phyloP scores from a whole-genome alignment of 805 yeast genomes.

The Ogataea kodamae region DNA sequence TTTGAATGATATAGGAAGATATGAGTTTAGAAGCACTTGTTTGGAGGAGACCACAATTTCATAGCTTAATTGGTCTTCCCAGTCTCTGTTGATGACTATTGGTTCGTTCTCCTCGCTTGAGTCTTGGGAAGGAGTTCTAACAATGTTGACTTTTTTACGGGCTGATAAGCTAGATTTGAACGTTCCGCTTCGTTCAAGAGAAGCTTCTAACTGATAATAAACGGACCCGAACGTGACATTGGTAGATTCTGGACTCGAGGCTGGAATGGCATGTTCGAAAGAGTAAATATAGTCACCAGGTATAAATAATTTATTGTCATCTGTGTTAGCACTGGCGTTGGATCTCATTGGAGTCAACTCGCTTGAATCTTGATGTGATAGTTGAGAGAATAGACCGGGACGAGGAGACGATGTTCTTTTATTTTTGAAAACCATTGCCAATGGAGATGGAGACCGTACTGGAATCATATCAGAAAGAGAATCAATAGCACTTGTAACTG shows the following conservation, averaged over 20 bases:
- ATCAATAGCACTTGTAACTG: constrained; percentile 27
- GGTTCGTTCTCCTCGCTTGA: constrained; percentile 91
- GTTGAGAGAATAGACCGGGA: constrained; percentile 13
- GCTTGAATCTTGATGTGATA: constrained; percentile 15
- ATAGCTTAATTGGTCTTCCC: constrained; percentile 91
- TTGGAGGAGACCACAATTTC: constrained; percentile 91
- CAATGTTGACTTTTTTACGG: constrained; percentile 56
- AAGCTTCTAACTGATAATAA: constrained; percentile 63
- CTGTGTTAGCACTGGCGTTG: constrained; percentile 19
- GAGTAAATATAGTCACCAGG: constrained; percentile 93
- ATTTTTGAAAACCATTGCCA: constrained; percentile 29
- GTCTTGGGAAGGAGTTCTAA: constrained; percentile 73
- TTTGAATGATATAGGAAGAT: constrained; percentile 78
- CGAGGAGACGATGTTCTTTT: constrained; percentile 24
- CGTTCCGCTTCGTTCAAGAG: constrained; percentile 74
- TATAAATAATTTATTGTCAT: constrained; percentile 43
- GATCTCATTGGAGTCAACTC: constrained; percentile 25
- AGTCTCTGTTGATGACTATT: constrained; percentile 80
- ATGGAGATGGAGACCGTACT: constrained; percentile 27
- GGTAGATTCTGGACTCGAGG: constrained; percentile 78
- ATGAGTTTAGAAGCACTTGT: constrained; percentile 77
- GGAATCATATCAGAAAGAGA: constrained; percentile 18
- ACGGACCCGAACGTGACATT: constrained; percentile 80
- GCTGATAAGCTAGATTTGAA: constrained; percentile 76
- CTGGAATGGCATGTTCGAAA: constrained; percentile 84